Evolutionary conservation across 2,329 filamentous ascomycete genomes (phyloP), one percentile per base, ranked within the genome.

Genomic region (Talaromyces sp.): DNA sequence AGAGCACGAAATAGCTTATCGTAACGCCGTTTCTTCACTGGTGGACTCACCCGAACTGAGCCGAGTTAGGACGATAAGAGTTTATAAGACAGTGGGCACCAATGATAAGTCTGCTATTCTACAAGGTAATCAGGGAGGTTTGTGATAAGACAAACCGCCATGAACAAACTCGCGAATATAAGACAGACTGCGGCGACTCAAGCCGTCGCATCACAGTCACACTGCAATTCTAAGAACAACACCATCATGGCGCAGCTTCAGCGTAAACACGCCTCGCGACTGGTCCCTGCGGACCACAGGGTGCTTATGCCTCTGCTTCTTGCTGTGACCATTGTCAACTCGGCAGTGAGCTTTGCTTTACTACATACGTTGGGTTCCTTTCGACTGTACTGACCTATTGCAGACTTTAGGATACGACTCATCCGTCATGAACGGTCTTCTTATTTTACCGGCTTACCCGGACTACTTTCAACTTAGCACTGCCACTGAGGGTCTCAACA

Each of bases 391-490:
- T n/a, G 19, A 43, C 5, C 17, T 43, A 17, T 19, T 22, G 7
- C 3, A 45, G 43, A 45, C 19, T 19, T 19, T 45, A 5, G 43
- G 43, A 45, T 45, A 19, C 5, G 19, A 45, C n/a, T 11, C 19
- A 19, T 45, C 43, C 19, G 19, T 45, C 10, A 47, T 47, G 43
- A 61, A 61, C 27, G 59, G 59, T 10, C 25, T 61, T n/a, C 34
- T 38, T 19, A 61, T 61, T 15, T 31, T 53, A 13, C 59, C 59
- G 1, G 11, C 31, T 13, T 61, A 53, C 13, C 38, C 49, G n/a
- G 29, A 61, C 31, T 61, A 61, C 31, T 40, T 61, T 22, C 29
- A 61, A 17, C 58, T 61, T 10, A 61, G 13, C 29, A 61, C 25
- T 31, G 43, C 58, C 11, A 51, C 58, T 8, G 47, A 22, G 7